Evolutionary conservation across 768 basidiomycete species (phyloP).

Genomic region (Rhodotorula taiwanensis): DNA sequence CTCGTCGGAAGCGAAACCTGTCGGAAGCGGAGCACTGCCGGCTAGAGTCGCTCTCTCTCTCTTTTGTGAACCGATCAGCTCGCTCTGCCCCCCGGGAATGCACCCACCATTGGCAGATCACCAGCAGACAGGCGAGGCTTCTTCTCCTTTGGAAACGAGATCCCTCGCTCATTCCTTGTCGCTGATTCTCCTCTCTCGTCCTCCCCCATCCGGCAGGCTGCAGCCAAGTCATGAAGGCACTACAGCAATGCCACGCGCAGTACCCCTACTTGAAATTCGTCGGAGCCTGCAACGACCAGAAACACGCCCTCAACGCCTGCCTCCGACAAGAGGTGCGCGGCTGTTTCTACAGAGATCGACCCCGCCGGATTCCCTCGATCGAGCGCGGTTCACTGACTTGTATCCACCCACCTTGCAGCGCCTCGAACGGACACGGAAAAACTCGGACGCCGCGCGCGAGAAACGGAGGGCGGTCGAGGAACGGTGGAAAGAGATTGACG

Average conservation of each 20-base stretch:
- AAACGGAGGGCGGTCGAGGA: constrained; percentile 15
- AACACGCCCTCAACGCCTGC: constrained; percentile 30
- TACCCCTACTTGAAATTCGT: constrained; percentile 24
- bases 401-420: constrained; percentile 1
- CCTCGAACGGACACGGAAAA: constrained; percentile 10
- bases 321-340: constrained; percentile 18
- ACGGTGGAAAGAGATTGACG: constrained; percentile 25
- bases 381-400: too few species aligned
- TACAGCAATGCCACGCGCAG: constrained; percentile 29
- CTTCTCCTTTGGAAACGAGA: neutral
- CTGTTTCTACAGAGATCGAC: too few species aligned
- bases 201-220: constrained; percentile 8
- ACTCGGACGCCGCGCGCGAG: constrained; percentile 12
- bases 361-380: too few species aligned
- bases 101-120: constrained; percentile 31
- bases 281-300: constrained; percentile 29
- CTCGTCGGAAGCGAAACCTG: neutral
- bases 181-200: neutral
- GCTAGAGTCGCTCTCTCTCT: too few species aligned
- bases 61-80: too few species aligned
- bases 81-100: constrained; percentile 2
- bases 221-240: constrained; percentile 20
- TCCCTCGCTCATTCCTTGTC: neutral
- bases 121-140: constrained; percentile 21
- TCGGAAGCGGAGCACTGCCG: too few species aligned